A percentile compares a stretch with the other conserved stretches of the same genome.
Evolutionary conservation across 345 rosid species (phyloP).

Genomic region (Rhodamnia rubescens): DNA sequence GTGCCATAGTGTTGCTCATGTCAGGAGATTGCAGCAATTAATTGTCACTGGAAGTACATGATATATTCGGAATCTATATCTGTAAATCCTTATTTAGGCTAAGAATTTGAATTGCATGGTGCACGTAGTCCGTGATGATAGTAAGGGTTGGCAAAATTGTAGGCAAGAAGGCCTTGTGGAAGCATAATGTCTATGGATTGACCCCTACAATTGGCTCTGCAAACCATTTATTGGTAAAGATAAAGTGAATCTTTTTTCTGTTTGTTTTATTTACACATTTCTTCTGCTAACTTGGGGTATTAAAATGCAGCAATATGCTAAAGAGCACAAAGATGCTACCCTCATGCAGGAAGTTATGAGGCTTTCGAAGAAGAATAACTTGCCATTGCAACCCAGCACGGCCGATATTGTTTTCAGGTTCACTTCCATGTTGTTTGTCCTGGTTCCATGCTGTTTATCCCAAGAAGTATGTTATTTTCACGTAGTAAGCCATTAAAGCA

Average conservation of each 20-base stretch:
- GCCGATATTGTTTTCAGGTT: conserved; percentile 78
- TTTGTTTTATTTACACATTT: neutral
- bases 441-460: neutral
- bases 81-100: neutral
- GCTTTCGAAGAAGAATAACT: conserved; percentile 44
- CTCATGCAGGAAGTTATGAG: conserved; percentile 65
- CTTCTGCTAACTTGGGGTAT: neutral
- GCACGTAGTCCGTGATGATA: neutral
- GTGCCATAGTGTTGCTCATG: neutral
- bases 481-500: neutral
- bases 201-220: conserved; percentile 68
- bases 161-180: conserved; percentile 76
- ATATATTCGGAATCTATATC: neutral
- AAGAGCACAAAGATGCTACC: conserved; percentile 34
- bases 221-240: conserved; percentile 64
- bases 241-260: conserved; percentile 1
- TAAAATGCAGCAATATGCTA: conserved; percentile 52
- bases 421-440: conserved; percentile 6
- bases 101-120: neutral
- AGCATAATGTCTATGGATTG: conserved; percentile 72
- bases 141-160: conserved; percentile 3
- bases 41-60: neutral
- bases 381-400: conserved; percentile 67
- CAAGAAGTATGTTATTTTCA: neutral
- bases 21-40: neutral